These are phyloP conservation scores for Tremella fuciformis DNA, from an alignment of 768 basidiomycete species.

Conservation along the genomic window DNA sequence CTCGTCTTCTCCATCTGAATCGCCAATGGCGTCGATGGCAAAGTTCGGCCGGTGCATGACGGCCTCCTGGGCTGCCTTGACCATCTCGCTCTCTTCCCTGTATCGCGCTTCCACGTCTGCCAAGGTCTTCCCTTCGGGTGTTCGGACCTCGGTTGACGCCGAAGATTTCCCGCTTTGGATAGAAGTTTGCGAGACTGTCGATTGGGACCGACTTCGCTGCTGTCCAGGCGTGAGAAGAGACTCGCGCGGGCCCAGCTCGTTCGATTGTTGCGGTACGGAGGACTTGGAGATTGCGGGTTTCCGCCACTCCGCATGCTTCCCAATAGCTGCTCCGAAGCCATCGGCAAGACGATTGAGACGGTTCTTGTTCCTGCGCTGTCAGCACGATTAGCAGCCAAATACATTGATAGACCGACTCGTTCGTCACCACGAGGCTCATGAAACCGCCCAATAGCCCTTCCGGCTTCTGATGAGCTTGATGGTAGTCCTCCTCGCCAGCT, in stretches of 20 bases:
- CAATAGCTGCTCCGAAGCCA: conserved; percentile 89
- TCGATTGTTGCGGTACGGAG: conserved; percentile 65
- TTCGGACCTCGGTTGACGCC: conserved; percentile 33
- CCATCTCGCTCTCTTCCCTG: conserved; percentile 57
- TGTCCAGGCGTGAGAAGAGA: conserved; percentile 66
- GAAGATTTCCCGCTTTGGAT: conserved; percentile 20
- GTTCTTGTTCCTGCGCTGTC: conserved; percentile 65
- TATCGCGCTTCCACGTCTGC: conserved; percentile 42
- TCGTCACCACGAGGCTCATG: conserved; percentile 83
- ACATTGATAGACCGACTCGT: conserved; percentile 55
- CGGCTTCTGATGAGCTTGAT: conserved; percentile 52
- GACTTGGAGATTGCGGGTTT: conserved; percentile 75
- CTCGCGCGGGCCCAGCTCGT: conserved; percentile 82
- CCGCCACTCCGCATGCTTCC: conserved; percentile 66
- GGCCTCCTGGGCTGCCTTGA: conserved; percentile 73
- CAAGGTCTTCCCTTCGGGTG: conserved; percentile 57
- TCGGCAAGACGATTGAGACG: conserved; percentile 91
- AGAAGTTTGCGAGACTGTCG: conserved; percentile 51
- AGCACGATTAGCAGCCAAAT: neutral
- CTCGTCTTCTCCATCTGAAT: conserved; percentile 72
- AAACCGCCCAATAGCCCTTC: conserved; percentile 63
- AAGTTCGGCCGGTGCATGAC: conserved; percentile 90
- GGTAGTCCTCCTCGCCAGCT: conserved; percentile 56
- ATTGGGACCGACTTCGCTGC: conserved; percentile 31
- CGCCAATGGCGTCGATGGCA: conserved; percentile 91